These are phyloP conservation scores for Botrytis deweyae DNA, from an alignment of 2,329 filamentous ascomycete genomes.

Conservation along the genomic window DNA sequence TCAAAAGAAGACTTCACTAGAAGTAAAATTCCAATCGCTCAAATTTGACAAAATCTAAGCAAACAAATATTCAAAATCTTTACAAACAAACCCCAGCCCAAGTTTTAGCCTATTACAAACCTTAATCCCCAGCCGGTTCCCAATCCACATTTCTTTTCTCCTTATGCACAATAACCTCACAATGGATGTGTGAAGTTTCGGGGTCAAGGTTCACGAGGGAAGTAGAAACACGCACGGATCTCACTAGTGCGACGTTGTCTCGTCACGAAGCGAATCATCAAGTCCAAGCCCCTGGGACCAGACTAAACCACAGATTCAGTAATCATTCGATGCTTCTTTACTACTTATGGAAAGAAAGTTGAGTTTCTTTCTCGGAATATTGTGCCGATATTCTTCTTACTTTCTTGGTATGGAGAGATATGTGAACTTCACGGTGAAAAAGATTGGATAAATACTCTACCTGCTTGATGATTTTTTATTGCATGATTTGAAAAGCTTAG, in stretches of 20 bases:
- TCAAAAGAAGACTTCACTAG: not conserved
- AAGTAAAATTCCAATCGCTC: not conserved
- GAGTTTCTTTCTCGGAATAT: not conserved
- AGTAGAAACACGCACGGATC: conserved; percentile 19
- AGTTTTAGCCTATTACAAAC: not conserved
- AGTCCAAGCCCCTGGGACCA: not conserved
- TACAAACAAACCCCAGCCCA: not conserved
- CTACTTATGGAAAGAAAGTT: not conserved
- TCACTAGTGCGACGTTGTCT: conserved; percentile 5
- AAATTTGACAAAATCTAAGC: not conserved
- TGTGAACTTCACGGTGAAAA: not conserved
- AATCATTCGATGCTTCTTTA: conserved; percentile 1
- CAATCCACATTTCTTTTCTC: not conserved
- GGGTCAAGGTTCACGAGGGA: not conserved
- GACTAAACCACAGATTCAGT: not conserved
- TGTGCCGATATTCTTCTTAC: not conserved
- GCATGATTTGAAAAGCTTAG: not conserved
- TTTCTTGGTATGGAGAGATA: not conserved
- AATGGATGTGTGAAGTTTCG: not conserved
- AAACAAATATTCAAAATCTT: not conserved
- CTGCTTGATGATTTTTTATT: not conserved
- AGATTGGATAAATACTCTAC: conserved; percentile 1
- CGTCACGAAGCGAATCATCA: conserved; percentile 5
- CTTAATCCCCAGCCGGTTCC: not conserved
- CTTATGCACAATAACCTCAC: not conserved